Conservation (phyloP, 2,329 filamentous ascomycete species). For the Chaetomium sp. region DNA sequence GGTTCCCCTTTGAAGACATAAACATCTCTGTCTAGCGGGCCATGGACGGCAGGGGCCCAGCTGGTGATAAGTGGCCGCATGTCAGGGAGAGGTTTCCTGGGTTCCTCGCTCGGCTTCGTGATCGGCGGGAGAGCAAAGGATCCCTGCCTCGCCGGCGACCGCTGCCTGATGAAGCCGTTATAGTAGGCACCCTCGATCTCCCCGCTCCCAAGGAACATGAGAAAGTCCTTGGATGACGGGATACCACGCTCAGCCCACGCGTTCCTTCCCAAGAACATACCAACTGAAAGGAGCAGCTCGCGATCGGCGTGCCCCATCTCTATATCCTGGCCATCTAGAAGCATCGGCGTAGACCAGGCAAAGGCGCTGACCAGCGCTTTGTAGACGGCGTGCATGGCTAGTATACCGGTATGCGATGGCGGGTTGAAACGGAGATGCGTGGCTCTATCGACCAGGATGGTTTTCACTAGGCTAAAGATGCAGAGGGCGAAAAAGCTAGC, state of each 20-base stretch:
- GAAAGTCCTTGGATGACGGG: constrained; percentile 52
- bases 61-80: constrained; percentile 44
- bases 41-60: constrained; percentile 39
- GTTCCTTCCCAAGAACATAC: constrained; percentile 50
- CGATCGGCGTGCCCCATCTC: constrained; percentile 51
- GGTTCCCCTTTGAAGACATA: constrained; percentile 37
- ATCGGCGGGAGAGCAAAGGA: constrained; percentile 41
- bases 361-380: constrained; percentile 55
- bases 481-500: constrained; percentile 58
- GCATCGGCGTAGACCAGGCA: constrained; percentile 46
- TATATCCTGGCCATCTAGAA: constrained; percentile 48
- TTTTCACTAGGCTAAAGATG: constrained; percentile 59
- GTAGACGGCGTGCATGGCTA: constrained; percentile 52
- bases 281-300: constrained; percentile 47
- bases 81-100: constrained; percentile 45
- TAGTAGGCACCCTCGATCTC: constrained; percentile 44
- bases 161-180: constrained; percentile 48
- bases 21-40: constrained; percentile 37
- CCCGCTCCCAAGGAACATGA: constrained; percentile 52
- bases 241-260: constrained; percentile 53
- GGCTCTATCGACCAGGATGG: constrained; percentile 53
- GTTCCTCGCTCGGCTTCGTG: constrained; percentile 40
- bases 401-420: constrained; percentile 36
- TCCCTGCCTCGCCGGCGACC: constrained; percentile 40
- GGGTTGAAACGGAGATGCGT: constrained; percentile 35